phyloP scores from a whole-genome alignment of 805 yeast species.

The Nakazawaea siamensis region DNA sequence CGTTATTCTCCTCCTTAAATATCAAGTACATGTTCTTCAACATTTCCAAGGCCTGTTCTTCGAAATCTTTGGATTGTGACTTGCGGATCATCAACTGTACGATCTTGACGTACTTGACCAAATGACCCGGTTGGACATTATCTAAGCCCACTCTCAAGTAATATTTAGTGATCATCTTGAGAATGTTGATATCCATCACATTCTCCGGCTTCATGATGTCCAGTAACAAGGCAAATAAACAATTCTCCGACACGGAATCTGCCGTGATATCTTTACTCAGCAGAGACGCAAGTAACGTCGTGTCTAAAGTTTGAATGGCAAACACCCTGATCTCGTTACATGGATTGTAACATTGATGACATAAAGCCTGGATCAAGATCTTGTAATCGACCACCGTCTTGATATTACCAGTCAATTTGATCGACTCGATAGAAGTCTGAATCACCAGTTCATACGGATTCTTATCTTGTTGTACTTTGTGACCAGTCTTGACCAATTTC shows the following conservation, averaged over 20 bases:
- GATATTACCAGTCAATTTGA: slow-evolving; percentile 44
- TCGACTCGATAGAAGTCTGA: slow-evolving; percentile 50
- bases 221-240: slow-evolving; percentile 64
- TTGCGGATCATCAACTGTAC: slow-evolving; percentile 10
- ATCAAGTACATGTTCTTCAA: slow-evolving; percentile 24
- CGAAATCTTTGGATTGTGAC: slow-evolving; percentile 14
- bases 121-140: slow-evolving; percentile 3
- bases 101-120: slow-evolving; percentile 10
- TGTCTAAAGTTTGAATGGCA: slow-evolving; percentile 57
- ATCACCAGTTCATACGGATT: slow-evolving; percentile 45
- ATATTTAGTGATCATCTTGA: slow-evolving; percentile 16
- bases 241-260: slow-evolving; percentile 59
- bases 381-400: slow-evolving; percentile 27
- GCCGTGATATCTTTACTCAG: slow-evolving; percentile 28
- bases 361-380: slow-evolving; percentile 73
- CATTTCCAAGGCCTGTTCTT: slow-evolving; percentile 25
- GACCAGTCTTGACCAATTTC: slow-evolving; percentile 31
- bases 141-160: slow-evolving; percentile 8
- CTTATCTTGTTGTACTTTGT: slow-evolving; percentile 30
- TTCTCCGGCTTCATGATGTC: slow-evolving; percentile 58
- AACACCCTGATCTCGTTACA: slow-evolving; percentile 65
- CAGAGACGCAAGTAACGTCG: slow-evolving; percentile 34
- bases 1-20: slow-evolving; percentile 14
- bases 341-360: slow-evolving; percentile 86
- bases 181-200: slow-evolving; percentile 16